These are phyloP conservation scores for Dryadomyces sulphureus DNA, from an alignment of 2,329 filamentous ascomycete genomes.

Conservation along the genomic window DNA sequence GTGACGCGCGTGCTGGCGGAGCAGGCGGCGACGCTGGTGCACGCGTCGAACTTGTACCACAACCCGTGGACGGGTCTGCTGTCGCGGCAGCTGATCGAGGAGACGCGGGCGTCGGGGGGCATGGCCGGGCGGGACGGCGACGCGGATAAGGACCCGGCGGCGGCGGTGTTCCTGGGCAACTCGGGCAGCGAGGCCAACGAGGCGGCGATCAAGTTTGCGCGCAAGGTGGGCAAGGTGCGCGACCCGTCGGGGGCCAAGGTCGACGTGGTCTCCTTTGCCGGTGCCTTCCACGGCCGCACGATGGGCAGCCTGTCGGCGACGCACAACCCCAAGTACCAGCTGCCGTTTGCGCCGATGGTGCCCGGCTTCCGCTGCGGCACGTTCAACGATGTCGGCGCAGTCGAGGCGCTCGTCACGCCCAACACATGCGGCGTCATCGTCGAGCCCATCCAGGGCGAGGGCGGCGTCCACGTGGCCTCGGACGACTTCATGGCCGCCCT, in stretches of 20 bases:
- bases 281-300: conserved; percentile 90
- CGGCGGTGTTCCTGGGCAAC: conserved; percentile 84
- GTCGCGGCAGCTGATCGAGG: conserved; percentile 70
- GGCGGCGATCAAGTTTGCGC: conserved; percentile 90
- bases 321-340: conserved; percentile 94
- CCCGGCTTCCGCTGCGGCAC: conserved; percentile 80
- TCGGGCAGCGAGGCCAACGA: conserved; percentile 96
- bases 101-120: conserved; percentile 62
- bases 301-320: conserved; percentile 94
- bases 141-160: conserved; percentile 24
- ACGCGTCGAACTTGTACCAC: conserved; percentile 93
- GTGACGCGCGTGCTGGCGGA: conserved; percentile 54
- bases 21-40: conserved; percentile 60
- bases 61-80: conserved; percentile 90
- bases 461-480: conserved; percentile 72
- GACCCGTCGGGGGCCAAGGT: conserved; percentile 60
- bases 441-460: conserved; percentile 95
- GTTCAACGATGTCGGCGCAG: conserved; percentile 74
- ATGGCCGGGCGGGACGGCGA: conserved; percentile 40
- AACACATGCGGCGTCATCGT: conserved; percentile 89
- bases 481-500: conserved; percentile 73
- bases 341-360: conserved; percentile 88
- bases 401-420: conserved; percentile 63
- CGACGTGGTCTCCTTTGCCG: conserved; percentile 80
- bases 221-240: conserved; percentile 70